Conservation (phyloP, 805 yeast species). For the Debaryomyces maramus region DNA sequence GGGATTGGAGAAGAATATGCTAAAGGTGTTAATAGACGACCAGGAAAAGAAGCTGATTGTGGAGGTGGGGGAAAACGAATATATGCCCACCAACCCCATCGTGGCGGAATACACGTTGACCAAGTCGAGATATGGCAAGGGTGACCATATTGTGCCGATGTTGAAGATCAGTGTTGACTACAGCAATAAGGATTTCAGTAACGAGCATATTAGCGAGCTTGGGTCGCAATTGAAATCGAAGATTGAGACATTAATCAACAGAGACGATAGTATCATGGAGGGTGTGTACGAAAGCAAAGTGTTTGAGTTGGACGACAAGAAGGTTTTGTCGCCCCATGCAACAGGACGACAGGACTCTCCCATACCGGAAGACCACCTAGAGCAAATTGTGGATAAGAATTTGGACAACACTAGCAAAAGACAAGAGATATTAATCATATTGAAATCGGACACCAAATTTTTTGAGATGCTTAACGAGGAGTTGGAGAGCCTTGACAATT, state of each 20-base stretch:
- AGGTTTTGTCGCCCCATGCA: conserved; percentile 28
- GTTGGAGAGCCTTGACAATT: conserved; percentile 46
- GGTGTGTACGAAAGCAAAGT: conserved; percentile 20
- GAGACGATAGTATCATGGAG: conserved; percentile 28
- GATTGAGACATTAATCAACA: conserved; percentile 25
- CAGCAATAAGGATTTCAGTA: conserved; percentile 24
- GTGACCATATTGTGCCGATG: conserved; percentile 33
- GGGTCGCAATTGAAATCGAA: conserved; percentile 28
- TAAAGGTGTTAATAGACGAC: conserved; percentile 37
- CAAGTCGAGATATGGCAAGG: conserved; percentile 21
- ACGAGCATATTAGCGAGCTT: conserved; percentile 34
- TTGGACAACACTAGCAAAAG: conserved; percentile 10
- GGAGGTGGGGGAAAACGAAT: conserved; percentile 33
- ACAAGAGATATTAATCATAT: conserved; percentile 36
- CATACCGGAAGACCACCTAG: neutral
- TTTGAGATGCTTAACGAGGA: conserved; percentile 59
- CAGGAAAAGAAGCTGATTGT: conserved; percentile 21
- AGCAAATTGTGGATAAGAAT: conserved; percentile 5
- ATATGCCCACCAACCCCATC: conserved; percentile 37
- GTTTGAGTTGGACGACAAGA: conserved; percentile 16
- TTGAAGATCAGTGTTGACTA: conserved; percentile 40
- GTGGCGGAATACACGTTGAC: conserved; percentile 44
- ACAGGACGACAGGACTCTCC: conserved; percentile 13
- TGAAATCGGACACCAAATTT: conserved; percentile 59
- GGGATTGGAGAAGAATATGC: conserved; percentile 53